Percentiles rank a stretch among this genome's conserved stretches.
Evolutionary conservation across 2,329 filamentous ascomycete genomes (phyloP).

Genomic region (Lecanicillium sp.): DNA sequence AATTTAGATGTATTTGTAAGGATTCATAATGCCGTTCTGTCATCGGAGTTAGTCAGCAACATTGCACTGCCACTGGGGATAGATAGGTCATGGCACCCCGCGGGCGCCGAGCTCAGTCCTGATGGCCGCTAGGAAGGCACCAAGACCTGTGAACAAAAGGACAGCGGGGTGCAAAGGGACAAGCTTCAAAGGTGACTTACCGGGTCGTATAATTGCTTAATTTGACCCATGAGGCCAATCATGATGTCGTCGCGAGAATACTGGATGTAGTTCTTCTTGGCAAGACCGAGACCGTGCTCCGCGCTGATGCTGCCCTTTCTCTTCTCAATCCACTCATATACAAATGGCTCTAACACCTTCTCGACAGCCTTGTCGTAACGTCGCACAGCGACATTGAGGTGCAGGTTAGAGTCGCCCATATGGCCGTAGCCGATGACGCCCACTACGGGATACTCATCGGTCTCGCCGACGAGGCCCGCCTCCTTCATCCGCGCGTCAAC

Average conservation of each 20-base stretch:
- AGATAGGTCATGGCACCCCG: too few relatives aligned
- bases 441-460: slow-evolving; percentile 69
- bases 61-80: too few relatives aligned
- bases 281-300: slow-evolving; percentile 87
- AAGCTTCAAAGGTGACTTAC: slow-evolving; percentile 46
- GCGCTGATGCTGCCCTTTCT: slow-evolving; percentile 90
- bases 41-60: slow-evolving; percentile 16
- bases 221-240: slow-evolving; percentile 86
- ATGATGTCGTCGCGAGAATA: slow-evolving; percentile 87
- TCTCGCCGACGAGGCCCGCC: slow-evolving; percentile 70
- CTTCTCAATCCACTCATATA: slow-evolving; percentile 94
- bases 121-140: background rate
- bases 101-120: too few relatives aligned
- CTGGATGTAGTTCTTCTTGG: slow-evolving; percentile 92
- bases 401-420: slow-evolving; percentile 95
- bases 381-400: slow-evolving; percentile 80
- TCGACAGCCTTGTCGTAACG: slow-evolving; percentile 84
- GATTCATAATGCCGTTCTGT: slow-evolving; percentile 97
- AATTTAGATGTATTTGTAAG: slow-evolving; percentile 92
- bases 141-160: background rate
- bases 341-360: slow-evolving; percentile 81
- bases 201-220: slow-evolving; percentile 91
- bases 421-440: slow-evolving; percentile 95
- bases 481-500: slow-evolving; percentile 63
- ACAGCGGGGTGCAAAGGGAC: slow-evolving; percentile 1